Evolutionary conservation across 306 rosid genomes (phyloP), one percentile per base, ranked within the genome.

Genomic region (Prunus mume): DNA sequence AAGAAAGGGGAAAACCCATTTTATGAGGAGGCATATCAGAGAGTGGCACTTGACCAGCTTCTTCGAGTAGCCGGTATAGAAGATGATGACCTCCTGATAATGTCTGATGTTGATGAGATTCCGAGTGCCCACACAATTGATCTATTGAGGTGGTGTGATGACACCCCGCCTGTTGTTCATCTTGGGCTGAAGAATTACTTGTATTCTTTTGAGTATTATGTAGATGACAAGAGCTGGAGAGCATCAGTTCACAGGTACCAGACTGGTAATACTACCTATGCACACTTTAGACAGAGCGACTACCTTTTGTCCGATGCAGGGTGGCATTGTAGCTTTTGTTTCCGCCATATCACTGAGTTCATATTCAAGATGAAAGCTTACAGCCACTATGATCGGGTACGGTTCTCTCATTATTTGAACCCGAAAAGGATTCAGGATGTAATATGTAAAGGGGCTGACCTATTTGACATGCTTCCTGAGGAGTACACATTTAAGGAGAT

Each of bases 261-360:
- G 69, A 51, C 76, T 12, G 89, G 88, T 45, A 90, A 86, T 75
- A 90, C 96, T 60, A 78, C 78, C 38, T 92, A 92, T 25, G 97
- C 91, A 2, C 97, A 92, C 80, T 92, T 75, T 64, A 83, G 96
- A 69, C 97, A 87, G 72, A 74, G 91, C 0, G 86, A 92, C 49
- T 74, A 79, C 25, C 30, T 88, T 79, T 80, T 92, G 65, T 55
- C 97, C 0, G 97, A 92, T 85, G 82, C 93, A 0, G 97, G 97
- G 64, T 91, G 97, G 97, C 97, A 91, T 81, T 91, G 97, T 58
- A 91, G 97, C 89, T 92, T 92, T 73, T 92, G 97, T 83, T 92
- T 92, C 80, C 93, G 91, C 62, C 78, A 2, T 46, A 84, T 92
- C 81, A 88, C 85, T 1, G 91, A 92, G 13, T 92, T 92, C 60